phyloP scores from a whole-genome alignment of 192 early-diverging fungal genomes.

The Obelidium mucronatum region DNA sequence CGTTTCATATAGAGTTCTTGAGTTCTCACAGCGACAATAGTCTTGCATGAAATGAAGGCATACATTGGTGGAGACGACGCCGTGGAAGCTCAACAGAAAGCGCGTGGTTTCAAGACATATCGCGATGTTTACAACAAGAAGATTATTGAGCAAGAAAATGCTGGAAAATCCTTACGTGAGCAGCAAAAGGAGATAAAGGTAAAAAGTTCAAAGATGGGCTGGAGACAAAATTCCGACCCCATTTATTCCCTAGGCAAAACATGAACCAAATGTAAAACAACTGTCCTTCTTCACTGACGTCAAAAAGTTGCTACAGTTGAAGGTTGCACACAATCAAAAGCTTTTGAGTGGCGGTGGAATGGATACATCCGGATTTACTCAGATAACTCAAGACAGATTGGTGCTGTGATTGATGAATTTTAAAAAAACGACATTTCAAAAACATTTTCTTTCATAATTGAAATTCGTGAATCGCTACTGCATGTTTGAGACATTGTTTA shows the following conservation, averaged over 20 bases:
- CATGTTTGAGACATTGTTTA: no score
- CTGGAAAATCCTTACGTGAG: constrained; percentile 53
- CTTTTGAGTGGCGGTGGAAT: constrained; percentile 43
- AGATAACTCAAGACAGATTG: constrained; percentile 23
- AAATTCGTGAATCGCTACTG: no score
- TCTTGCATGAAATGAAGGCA: constrained; percentile 68
- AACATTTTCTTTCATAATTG: no score
- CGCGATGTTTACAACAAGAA: constrained; percentile 63
- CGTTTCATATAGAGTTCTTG: neutral
- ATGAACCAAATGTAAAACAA: constrained; percentile 45
- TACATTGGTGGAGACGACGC: constrained; percentile 71
- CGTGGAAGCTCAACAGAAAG: constrained; percentile 56
- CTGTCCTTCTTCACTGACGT: constrained; percentile 52
- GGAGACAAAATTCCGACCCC: neutral
- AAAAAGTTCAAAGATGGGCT: neutral
- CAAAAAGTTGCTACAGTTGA: constrained; percentile 49
- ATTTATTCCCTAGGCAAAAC: no score
- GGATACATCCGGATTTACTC: constrained; percentile 17
- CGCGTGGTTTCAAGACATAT: constrained; percentile 69
- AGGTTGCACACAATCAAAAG: constrained; percentile 52
- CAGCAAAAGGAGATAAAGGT: constrained; percentile 65
- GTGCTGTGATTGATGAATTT: constrained; percentile 24
- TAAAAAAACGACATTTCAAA: no score
- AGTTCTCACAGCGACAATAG: constrained; percentile 26
- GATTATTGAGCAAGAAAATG: constrained; percentile 59